Base-by-base conservation (phyloP, 331 rosid genomes). In the Stylosanthes scabra region DNA sequence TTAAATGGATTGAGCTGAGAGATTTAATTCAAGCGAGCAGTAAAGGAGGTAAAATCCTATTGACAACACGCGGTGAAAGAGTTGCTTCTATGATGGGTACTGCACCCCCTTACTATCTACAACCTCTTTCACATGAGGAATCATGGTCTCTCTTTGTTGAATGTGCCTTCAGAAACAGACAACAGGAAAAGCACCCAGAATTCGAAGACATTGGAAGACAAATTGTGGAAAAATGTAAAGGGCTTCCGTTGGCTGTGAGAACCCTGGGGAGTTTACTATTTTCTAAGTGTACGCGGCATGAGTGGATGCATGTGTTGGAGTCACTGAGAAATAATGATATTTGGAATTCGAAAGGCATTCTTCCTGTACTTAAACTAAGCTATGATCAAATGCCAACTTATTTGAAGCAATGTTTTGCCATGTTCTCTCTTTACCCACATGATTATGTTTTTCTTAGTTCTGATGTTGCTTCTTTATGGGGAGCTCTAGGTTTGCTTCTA, bases 161-260 rank as follows among this genome's bases (percentile, higher is more conserved):
- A 76, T 76, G 71, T 67, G 82, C 81, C 5, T 84, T 78, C 67
- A 65, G 52, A 39, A 44, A 80, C 11, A 74, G 80, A 11, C 68
- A 57, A 20, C 83, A 75, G 0, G 2, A 6, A 16, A 34, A 25
- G 1, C 7, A 64, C 71, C 65, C 82, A 0, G 7, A 8, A 2
- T 78, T 84, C 7, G 42, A 66, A 0, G 0, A 20, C 1, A 75
- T 84, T 67, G 86, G 70, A 12, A 13, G 13, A 13, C 72, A 71
- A 7, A 84, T 81, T 14, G 86, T 78, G 16, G 27, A 5, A 45
- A 81, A 78, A 55, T 84, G 86, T 0, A 2, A 8, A 3, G 80
- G 84, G 11, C 60, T 75, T 74, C 86, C 86, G 0, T 75, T 84
- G 69, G 86, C 80, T 0, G 60, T 78, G 57, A 81, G 60, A 57